Evolutionary conservation across 1,284 basidiomycete species (phyloP).

Genomic region (Phaffia rhodozyma): DNA sequence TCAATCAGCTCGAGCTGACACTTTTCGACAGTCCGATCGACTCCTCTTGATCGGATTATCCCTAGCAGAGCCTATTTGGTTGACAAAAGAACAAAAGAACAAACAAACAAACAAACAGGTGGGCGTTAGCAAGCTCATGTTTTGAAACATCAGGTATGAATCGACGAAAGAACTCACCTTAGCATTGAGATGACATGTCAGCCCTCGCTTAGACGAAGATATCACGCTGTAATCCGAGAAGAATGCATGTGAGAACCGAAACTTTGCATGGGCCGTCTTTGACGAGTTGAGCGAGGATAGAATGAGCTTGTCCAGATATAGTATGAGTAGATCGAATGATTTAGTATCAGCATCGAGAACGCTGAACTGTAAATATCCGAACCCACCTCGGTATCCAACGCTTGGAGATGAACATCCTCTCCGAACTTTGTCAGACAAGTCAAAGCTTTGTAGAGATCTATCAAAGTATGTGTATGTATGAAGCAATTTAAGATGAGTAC

Average conservation of each 20-base stretch:
- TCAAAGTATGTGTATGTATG: too few relatives aligned
- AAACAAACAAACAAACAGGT: too few relatives aligned
- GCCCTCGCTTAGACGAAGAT: background rate
- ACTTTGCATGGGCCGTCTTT: conserved; percentile 8
- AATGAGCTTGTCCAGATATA: background rate
- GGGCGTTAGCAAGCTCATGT: background rate
- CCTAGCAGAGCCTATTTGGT: conserved; percentile 2
- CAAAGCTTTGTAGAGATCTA: conserved; percentile 1
- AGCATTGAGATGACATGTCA: conserved; percentile 7
- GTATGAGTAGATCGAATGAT: background rate
- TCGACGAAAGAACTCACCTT: background rate
- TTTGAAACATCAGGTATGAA: too few relatives aligned
- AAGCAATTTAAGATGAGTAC: too few relatives aligned
- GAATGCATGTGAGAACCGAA: conserved; percentile 24
- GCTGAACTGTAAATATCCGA: background rate
- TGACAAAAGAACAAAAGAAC: too few relatives aligned
- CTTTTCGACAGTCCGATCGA: conserved; percentile 3
- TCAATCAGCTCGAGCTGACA: conserved; percentile 1
- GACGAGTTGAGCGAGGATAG: conserved; percentile 9
- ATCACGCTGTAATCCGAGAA: conserved; percentile 24
- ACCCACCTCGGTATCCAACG: conserved; percentile 2
- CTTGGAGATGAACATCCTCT: conserved; percentile 9
- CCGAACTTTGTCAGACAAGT: conserved; percentile 3
- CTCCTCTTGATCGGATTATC: conserved; percentile 2
- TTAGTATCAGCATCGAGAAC: background rate